Conservation (phyloP, 2,329 filamentous ascomycete genomes). For the Raffaelea ambrosiae region DNA sequence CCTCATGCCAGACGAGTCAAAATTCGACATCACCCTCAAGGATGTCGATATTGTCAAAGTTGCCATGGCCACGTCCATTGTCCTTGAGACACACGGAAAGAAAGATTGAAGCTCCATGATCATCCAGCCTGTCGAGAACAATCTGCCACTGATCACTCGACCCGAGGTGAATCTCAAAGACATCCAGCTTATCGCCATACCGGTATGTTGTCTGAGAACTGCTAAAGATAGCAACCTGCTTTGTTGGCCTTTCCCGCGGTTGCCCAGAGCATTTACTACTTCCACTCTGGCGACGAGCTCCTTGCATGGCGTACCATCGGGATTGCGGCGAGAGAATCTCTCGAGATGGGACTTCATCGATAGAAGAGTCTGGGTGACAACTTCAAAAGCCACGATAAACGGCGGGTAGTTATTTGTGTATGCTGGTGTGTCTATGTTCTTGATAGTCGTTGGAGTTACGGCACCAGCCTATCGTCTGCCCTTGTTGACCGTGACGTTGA, state of each 20-base stretch:
- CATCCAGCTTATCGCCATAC: background rate
- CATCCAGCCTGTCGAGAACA: constrained; percentile 16
- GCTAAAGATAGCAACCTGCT: background rate
- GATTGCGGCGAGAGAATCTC: constrained; percentile 32
- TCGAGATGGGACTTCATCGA: constrained; percentile 38
- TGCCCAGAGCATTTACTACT: constrained; percentile 25
- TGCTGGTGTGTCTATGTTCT: constrained; percentile 43
- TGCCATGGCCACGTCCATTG: constrained; percentile 23
- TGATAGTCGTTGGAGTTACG: constrained; percentile 41
- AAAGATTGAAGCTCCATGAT: constrained; percentile 20
- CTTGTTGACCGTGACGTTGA: constrained; percentile 39
- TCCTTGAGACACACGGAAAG: constrained; percentile 23
- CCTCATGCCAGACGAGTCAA: background rate
- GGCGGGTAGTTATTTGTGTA: constrained; percentile 21
- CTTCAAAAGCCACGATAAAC: constrained; percentile 17
- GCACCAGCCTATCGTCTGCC: constrained; percentile 37
- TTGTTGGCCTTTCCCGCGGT: too few relatives aligned
- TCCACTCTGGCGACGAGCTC: constrained; percentile 39
- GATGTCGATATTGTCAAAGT: constrained; percentile 24
- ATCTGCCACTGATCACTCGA: constrained; percentile 17
- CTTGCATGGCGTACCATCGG: constrained; percentile 39
- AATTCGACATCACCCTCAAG: constrained; percentile 13
- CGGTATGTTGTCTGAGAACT: background rate
- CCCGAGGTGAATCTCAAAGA: constrained; percentile 1
- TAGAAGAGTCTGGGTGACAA: constrained; percentile 30